Conservation (phyloP, 306 rosid genomes). For the Cucurbita maxima region DNA sequence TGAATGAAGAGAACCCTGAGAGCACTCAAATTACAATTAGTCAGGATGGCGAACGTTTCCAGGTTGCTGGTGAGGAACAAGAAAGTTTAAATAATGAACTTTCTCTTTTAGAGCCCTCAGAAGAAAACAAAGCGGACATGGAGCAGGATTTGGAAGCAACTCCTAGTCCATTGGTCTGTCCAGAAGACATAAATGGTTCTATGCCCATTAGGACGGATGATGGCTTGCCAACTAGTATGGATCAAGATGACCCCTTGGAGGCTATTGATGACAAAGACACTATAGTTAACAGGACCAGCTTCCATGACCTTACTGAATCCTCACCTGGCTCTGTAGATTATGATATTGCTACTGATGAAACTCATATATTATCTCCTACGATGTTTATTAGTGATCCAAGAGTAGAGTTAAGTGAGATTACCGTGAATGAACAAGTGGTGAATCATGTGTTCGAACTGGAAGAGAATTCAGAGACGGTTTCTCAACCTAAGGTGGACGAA, state of each 20-base stretch:
- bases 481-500: neutral
- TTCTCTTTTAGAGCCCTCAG: slow-evolving; percentile 1
- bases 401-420: neutral
- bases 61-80: neutral
- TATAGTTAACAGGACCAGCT: neutral
- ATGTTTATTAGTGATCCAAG: neutral
- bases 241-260: slow-evolving; percentile 10
- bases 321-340: neutral
- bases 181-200: neutral
- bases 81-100: neutral
- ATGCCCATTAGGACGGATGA: slow-evolving; percentile 6
- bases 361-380: neutral
- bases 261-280: neutral
- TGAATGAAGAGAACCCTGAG: neutral
- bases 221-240: slow-evolving; percentile 8
- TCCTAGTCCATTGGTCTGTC: neutral
- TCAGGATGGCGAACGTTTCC: neutral
- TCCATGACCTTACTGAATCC: neutral
- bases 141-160: slow-evolving; percentile 10
- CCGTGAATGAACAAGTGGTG: neutral
- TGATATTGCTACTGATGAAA: neutral
- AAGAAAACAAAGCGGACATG: neutral
- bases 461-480: neutral
- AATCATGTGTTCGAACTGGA: neutral
- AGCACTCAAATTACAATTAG: neutral